Base-by-base conservation (phyloP, 2,329 filamentous ascomycete genomes). In the Davidsoniella virescens region DNA sequence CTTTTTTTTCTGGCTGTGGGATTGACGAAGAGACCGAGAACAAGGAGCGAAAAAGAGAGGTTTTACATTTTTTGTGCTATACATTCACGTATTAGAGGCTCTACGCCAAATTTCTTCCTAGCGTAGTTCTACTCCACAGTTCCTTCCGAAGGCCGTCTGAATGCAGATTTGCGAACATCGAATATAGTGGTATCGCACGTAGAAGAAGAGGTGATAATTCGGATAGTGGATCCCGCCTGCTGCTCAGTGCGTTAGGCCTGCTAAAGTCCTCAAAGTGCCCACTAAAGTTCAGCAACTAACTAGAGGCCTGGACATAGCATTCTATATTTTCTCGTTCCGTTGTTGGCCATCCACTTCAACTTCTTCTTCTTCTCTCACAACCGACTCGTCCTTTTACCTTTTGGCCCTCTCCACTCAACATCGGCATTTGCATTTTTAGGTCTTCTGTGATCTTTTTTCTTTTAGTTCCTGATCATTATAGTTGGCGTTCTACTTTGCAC, bases 401-500 rank as follows among this genome's bases (percentile, higher is more conserved):
- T 20, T 39, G 29, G 17, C 39, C 39, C 50, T 47, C n/a, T 50
- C 25, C 17, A 17, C 37, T 41, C 18, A 29, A 12, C 20, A 20
- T 29, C 20, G 16, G 41, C 17, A 25, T 29, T 20, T 46, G 25
- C 37, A 12, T 38, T 38, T 17, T 12, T 29, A n/a, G 12, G 25
- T 50, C 23, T 39, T 42, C 18, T 46, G 4, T 23, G 20, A 23
- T 54, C 12, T 38, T 18, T 41, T 33, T 26, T 40, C 38, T 45
- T 43, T 50, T 39, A 26, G 40, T 41, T 46, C 40, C 40, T 41
- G 44, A 36, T 40, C 33, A 47, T 20, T 45, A 25, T 42, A 37
- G 23, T 38, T 42, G 16, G 29, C 33, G 52, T 49, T 54, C 51
- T 50, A 53, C 53, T 53, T 42, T 52, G 42, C 44, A 38, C 39